Evolutionary conservation across 176 grass and related monocot species (phyloP), one percentile per base, ranked within the genome.

Genomic region (Areca catechu): DNA sequence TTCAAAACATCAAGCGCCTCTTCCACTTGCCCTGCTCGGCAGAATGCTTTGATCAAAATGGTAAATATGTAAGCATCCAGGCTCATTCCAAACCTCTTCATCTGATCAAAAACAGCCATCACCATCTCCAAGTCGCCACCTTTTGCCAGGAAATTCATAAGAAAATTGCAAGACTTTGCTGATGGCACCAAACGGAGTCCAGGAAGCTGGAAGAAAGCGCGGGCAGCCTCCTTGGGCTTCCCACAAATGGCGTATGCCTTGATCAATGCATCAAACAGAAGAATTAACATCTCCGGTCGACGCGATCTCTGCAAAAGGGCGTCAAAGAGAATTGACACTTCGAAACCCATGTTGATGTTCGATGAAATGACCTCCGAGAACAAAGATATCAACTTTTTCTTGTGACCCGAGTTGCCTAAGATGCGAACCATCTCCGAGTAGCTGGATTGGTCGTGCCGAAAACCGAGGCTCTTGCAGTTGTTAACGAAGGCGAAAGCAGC

Each of bases 401-500:
- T 57, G 56, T 71, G 78, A 16, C 20, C 19, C 17, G 82, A 80
- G 9, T 71, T 20, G 4, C 65, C 60, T 22, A 95, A 59, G 5
- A 86, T 74, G 4, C 56, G 52, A 20, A 89, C 68, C 9, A 89
- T 85, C 34, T 63, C 78, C 9, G 71, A 70, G 17, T 83, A 89
- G 20, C 81, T 85, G 6, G 78, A 71, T 4, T 58, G 50, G 34
- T 85, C 81, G 51, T 89, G 89, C 48, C 16, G 57, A 50, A 95
- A 89, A 16, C 89, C 84, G 20, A 82, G 47, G 57, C 56, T 77
- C 28, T 51, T 19, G 1, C 55, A 65, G 62, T 89, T 70, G 24
- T 75, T 83, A 60, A 95, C 86, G 74, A 83, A 95, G 49, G 74
- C 72, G 17, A 89, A 75, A 5, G 85, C 85, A 0, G 53, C n/a